These are phyloP conservation scores for Chlamydomonas reinhardtii DNA, from an alignment of 163 green algal species.

Conservation along the genomic window DNA sequence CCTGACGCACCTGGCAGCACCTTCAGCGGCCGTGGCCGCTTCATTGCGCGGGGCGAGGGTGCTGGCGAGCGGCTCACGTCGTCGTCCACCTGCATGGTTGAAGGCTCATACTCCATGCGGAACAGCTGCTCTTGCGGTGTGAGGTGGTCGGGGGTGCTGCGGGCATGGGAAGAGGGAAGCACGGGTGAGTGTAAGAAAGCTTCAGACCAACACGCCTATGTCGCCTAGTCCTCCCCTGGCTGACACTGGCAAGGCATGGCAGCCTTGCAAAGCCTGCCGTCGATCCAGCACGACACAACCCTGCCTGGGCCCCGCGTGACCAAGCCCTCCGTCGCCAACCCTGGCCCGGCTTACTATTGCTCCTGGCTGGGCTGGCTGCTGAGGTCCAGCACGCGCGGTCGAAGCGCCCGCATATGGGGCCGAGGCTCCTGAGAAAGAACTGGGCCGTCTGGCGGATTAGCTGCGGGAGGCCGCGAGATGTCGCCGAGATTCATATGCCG, in stretches of 20 bases:
- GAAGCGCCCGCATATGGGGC: constrained; percentile 1
- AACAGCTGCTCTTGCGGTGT: constrained; percentile 73
- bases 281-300: too few species aligned
- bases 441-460: background rate
- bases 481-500: constrained; percentile 33
- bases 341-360: background rate
- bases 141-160: constrained; percentile 65
- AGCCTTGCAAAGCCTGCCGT: too few species aligned
- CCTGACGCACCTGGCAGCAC: background rate
- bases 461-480: background rate
- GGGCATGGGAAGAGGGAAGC: background rate
- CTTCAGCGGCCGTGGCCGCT: constrained; percentile 45
- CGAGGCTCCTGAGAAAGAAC: constrained; percentile 11
- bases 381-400: constrained; percentile 31
- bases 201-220: too few species aligned
- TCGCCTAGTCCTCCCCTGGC: too few species aligned
- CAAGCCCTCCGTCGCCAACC: too few species aligned
- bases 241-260: too few species aligned
- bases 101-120: constrained; percentile 64
- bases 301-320: too few species aligned
- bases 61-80: constrained; percentile 60
- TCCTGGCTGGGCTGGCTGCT: constrained; percentile 50
- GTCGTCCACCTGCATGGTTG: constrained; percentile 52
- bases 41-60: constrained; percentile 55
- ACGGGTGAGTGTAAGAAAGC: too few species aligned